Base-by-base conservation (phyloP, 1,284 basidiomycete species). In the Ceratobasidium sp. region DNA sequence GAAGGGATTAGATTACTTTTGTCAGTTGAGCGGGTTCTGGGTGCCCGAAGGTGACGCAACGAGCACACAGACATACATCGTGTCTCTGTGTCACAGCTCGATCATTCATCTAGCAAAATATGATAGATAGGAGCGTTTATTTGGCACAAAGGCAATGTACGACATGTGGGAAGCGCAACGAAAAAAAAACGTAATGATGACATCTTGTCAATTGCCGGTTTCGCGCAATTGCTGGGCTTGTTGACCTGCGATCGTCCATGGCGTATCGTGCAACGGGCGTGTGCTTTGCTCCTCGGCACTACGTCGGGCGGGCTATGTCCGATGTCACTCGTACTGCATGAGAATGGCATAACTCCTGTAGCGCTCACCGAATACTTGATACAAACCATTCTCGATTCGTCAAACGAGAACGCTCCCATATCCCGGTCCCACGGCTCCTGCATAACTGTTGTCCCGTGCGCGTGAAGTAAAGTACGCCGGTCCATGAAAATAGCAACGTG, bases 381-480 rank as follows among this genome's bases (percentile, higher is more conserved):
- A 20, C 17, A n/a, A 5, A 62, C 43, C 57, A 62, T 62, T 27
- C 42, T 43, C n/a, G 7, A 4, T 5, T 27, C 10, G 29, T 60
- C 57, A 32, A 60, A 60, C 15, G 13, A n/a, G 31, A 60, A 60
- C 6, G 13, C 27, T 3, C 13, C 43, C 4, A 3, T 32, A 2
- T 2, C n/a, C 17, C 3, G 1, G 25, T 60, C 43, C 62, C 62
- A 65, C 10, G 31, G 15, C 38, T 65, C 62, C 50, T 65, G 12
- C 49, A 65, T 31, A 20, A 65, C 43, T 5, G 13, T 43, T 22
- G 62, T 65, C 17, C 62, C 62, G 27, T 65, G 62, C 6, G 22
- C 35, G 1, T 65, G 29, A 6, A 4, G 22, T 1, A 43, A 2
- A 3, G 6, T 29, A 12, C 62, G 47, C 27, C 22, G 13, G 17